Evolutionary conservation across 192 early-diverging fungal species (phyloP).

Genomic region (Coemansia javaensis): DNA sequence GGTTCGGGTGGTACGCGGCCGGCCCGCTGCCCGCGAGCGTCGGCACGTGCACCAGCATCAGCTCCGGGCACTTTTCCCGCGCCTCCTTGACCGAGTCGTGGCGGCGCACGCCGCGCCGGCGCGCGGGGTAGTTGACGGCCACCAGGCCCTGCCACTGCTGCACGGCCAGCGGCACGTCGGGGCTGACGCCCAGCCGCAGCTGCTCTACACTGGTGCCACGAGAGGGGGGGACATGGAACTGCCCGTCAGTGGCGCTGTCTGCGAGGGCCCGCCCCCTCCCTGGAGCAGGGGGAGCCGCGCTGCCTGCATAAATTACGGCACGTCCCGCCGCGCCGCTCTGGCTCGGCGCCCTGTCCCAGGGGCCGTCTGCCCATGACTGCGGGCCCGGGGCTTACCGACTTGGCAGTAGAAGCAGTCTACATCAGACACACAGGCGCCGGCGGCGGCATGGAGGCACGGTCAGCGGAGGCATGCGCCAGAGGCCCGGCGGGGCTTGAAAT

Average conservation of each 20-base stretch:
- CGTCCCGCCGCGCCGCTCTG: no score
- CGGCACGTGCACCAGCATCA: conserved; percentile 75
- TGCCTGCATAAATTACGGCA: no score
- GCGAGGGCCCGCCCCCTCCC: no score
- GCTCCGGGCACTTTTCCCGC: conserved; percentile 53
- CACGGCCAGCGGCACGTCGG: conserved; percentile 69
- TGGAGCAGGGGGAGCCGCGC: no score
- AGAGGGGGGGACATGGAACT: no score
- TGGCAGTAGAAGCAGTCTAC: conserved; percentile 76
- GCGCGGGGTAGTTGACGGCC: conserved; percentile 86
- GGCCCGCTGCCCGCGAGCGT: conserved; percentile 68
- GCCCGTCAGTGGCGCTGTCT: no score
- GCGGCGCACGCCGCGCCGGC: conserved; percentile 61
- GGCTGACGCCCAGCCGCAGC: conserved; percentile 62
- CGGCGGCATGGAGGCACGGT: no score
- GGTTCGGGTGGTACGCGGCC: conserved; percentile 63
- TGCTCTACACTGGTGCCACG: no score
- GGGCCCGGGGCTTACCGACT: conserved; percentile 56
- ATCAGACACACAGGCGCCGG: conserved; percentile 1
- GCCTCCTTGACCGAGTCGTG: conserved; percentile 32
- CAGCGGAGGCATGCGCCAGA: background rate
- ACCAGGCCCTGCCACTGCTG: conserved; percentile 89
- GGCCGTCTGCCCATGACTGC: background rate
- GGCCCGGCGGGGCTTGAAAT: no score
- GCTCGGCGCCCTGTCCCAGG: no score